Evolutionary conservation across 257 asterid species (phyloP).

Genomic region (Fraxinus americana): DNA sequence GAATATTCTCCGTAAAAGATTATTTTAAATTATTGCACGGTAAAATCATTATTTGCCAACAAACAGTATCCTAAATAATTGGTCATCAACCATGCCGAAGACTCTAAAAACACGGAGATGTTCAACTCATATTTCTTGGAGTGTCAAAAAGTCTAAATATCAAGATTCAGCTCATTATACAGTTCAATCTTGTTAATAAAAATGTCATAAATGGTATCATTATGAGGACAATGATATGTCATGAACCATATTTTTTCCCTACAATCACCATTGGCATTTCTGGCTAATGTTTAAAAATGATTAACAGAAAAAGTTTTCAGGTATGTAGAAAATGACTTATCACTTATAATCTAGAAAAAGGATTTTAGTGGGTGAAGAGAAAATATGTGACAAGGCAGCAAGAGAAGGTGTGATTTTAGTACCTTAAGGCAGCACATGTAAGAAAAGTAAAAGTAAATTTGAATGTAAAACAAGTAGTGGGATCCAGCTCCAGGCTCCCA

Average conservation of each 20-base stretch:
- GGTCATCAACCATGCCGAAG: not conserved
- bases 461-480: conserved; percentile 38
- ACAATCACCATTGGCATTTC: not conserved
- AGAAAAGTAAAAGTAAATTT: conserved; percentile 28
- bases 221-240: not conserved
- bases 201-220: not conserved
- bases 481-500: conserved; percentile 42
- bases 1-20: no score
- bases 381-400: conserved; percentile 25
- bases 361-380: conserved; percentile 15
- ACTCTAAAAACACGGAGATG: not conserved
- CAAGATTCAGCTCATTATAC: no score
- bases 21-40: no score
- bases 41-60: no score
- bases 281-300: not conserved
- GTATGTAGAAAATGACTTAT: conserved; percentile 30
- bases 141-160: not conserved
- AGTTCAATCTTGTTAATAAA: not conserved
- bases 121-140: not conserved
- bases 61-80: not conserved
- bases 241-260: not conserved
- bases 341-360: conserved; percentile 1
- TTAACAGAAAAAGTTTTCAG: conserved; percentile 23
- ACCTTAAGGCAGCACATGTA: conserved; percentile 19
- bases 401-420: conserved; percentile 27